phyloP scores from a whole-genome alignment of 2,329 filamentous ascomycete genomes.

The Grosmannia penicillata region DNA sequence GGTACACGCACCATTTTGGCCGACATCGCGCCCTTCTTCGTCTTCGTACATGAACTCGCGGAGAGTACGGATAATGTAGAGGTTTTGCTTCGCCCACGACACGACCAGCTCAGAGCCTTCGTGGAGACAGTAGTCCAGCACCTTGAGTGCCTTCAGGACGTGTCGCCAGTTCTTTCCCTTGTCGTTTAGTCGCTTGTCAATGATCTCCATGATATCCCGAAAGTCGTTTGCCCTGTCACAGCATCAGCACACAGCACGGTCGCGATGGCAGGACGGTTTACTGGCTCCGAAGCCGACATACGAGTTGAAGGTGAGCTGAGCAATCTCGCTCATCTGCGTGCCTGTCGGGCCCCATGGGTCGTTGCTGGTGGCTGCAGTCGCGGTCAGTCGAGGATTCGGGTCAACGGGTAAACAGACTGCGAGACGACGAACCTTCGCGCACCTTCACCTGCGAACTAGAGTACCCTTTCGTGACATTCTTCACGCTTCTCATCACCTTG shows the following conservation, averaged over 20 bases:
- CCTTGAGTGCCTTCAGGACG: constrained; percentile 92
- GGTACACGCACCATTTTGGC: constrained; percentile 69
- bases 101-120: constrained; percentile 94
- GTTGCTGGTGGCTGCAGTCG: constrained; percentile 73
- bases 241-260: neutral
- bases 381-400: neutral
- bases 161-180: constrained; percentile 99
- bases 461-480: constrained; percentile 99
- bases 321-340: constrained; percentile 97
- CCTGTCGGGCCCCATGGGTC: constrained; percentile 97
- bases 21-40: constrained; percentile 88
- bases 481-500: constrained; percentile 91
- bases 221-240: constrained; percentile 73
- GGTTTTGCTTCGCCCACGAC: constrained; percentile 94
- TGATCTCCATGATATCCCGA: constrained; percentile 99
- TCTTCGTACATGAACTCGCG: constrained; percentile 95
- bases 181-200: constrained; percentile 96
- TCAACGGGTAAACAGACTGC: neutral
- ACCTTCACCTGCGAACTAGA: constrained; percentile 95
- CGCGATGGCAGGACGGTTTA: neutral
- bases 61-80: constrained; percentile 97
- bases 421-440: constrained; percentile 61
- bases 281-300: constrained; percentile 32
- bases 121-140: constrained; percentile 93
- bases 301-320: constrained; percentile 96